Evolutionary conservation across 2,329 filamentous ascomycete species (phyloP).

Genomic region (Aspergillus nomiae): DNA sequence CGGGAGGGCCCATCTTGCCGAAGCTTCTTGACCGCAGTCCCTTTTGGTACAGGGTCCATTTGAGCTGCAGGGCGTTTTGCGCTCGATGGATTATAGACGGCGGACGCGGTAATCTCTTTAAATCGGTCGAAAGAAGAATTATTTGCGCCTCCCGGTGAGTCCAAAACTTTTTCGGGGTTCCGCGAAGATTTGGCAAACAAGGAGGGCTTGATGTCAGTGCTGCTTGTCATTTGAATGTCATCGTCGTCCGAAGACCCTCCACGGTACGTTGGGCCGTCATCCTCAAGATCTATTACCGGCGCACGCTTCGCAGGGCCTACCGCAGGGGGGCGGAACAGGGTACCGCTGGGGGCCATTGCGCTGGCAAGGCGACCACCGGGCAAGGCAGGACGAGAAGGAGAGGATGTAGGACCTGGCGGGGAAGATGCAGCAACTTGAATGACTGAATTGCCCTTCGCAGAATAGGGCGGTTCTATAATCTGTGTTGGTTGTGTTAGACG

Average conservation of each 20-base stretch:
- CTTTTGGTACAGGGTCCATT: conserved; percentile 45
- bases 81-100: conserved; percentile 44
- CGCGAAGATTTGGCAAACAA: conserved; percentile 53
- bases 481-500: conserved; percentile 64
- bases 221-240: conserved; percentile 46
- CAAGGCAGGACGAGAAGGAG: conserved; percentile 39
- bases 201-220: conserved; percentile 63
- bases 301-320: conserved; percentile 43
- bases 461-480: conserved; percentile 50
- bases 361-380: conserved; percentile 55
- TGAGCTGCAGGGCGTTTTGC: conserved; percentile 46
- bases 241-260: conserved; percentile 65
- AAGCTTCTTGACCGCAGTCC: conserved; percentile 41
- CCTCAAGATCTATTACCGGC: conserved; percentile 52
- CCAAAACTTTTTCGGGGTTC: conserved; percentile 43
- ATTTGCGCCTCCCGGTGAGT: conserved; percentile 40
- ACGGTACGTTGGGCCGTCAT: conserved; percentile 59
- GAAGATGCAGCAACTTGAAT: conserved; percentile 92
- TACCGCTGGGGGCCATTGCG: conserved; percentile 75
- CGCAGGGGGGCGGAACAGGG: conserved; percentile 62
- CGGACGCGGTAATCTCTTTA: conserved; percentile 46
- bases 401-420: conserved; percentile 60
- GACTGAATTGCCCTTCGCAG: conserved; percentile 40
- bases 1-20: conserved; percentile 47
- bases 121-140: conserved; percentile 37